Evolutionary conservation across 306 rosid genomes (phyloP).

Genomic region (Quercus parvula): DNA sequence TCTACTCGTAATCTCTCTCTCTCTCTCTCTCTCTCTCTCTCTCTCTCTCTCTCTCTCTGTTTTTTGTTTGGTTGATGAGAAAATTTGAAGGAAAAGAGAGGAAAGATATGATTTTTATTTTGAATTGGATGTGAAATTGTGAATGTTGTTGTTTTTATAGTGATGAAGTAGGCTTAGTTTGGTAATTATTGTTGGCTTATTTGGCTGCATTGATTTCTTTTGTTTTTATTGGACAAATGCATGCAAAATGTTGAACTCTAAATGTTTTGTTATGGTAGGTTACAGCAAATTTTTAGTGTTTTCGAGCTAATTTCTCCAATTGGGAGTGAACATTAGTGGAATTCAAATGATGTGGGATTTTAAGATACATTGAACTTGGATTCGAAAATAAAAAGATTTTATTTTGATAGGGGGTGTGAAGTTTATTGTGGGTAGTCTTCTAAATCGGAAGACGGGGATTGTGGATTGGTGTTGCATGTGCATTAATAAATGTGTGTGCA

Average conservation of each 20-base stretch:
- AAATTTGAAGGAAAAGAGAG: neutral
- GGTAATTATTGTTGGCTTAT: neutral
- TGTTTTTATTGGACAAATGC: neutral
- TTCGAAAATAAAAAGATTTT: too few relatives aligned
- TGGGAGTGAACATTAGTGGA: neutral
- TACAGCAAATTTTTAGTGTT: neutral
- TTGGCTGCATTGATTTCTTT: neutral
- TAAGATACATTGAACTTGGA: neutral
- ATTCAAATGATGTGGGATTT: neutral
- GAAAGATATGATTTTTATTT: too few relatives aligned
- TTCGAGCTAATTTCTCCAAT: neutral
- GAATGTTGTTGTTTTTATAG: neutral
- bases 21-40: neutral
- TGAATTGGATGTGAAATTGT: neutral
- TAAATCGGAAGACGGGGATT: too few relatives aligned
- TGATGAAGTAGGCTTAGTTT: neutral
- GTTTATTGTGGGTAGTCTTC: too few relatives aligned
- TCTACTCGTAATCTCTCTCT: conserved; percentile 41
- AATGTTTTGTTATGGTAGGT: too few relatives aligned
- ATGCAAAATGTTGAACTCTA: too few relatives aligned
- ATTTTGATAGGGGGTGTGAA: too few relatives aligned
- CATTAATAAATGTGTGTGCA: too few relatives aligned
- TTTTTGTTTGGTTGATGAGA: neutral
- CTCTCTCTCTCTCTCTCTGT: neutral
- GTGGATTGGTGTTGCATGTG: too few relatives aligned